Evolutionary conservation across 2,329 filamentous ascomycete species (phyloP), one percentile per base, ranked within the genome.

Genomic region (Curvularia spicifera): DNA sequence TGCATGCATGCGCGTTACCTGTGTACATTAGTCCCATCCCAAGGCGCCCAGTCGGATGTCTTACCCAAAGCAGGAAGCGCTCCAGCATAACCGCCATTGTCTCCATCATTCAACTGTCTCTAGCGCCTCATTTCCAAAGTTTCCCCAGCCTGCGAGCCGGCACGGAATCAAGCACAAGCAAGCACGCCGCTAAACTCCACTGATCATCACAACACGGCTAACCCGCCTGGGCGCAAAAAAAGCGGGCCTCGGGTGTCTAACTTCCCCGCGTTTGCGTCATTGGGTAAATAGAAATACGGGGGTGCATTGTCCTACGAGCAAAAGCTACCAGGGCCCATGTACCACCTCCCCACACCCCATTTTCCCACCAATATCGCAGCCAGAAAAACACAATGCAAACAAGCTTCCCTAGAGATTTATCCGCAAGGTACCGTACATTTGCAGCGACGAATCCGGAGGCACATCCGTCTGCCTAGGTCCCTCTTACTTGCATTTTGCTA

Each of bases 171-270:
- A 57, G 55, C 55, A 53, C 42, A 9, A 37, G 15, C 28, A 53
- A 56, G 50, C 55, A 44, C 37, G 24, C 52, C 61, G 46, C 60
- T 54, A 59, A 59, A 53, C 63, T 61, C 61, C 61, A 58, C 63
- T 55, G 63, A 67, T 67, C 64, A 60, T 42, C 55, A 6, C 28
- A 24, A 33, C 8, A 57, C 63, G 63, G 63, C 20, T 61, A 53
- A 53, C 58, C 58, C 57, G 64, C 59, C 39, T 15, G 39, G 18
- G 18, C 39, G 39, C 39, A 42, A 18, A 29, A 29, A 29, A 31
- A 31, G 29, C 29, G 29, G 29, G 29, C 29, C 29, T 51, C 51
- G 57, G 56, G 26, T 44, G 31, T 50, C 29, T 29, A 54, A 22
- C 40, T 24, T 15, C 20, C 51, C 55, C 55, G 50, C 45, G 58